Conservation (phyloP, 371 early-diverging fungal species). For the Rhizopus sp. region DNA sequence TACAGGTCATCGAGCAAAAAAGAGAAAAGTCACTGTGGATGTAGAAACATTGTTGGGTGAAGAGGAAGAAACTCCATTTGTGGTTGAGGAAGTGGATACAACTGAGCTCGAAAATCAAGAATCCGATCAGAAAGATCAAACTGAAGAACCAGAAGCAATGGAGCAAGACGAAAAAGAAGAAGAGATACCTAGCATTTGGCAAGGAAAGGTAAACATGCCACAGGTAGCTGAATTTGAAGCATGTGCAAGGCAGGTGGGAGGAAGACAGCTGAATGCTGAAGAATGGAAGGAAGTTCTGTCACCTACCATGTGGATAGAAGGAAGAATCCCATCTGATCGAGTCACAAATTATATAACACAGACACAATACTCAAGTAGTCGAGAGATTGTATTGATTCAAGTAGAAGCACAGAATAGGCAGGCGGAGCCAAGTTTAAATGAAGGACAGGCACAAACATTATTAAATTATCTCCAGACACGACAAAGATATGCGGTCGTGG, state of each 20-base stretch:
- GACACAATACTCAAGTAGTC: slow-evolving; percentile 52
- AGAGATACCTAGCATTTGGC: slow-evolving; percentile 56
- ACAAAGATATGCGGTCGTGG: slow-evolving; percentile 70
- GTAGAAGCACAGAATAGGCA: slow-evolving; percentile 34
- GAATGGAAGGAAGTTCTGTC: slow-evolving; percentile 67
- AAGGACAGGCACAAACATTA: slow-evolving; percentile 44
- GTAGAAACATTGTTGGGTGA: slow-evolving; percentile 38
- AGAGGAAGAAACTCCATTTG: slow-evolving; percentile 26
- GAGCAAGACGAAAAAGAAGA: slow-evolving; percentile 11
- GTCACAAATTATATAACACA: slow-evolving; percentile 62
- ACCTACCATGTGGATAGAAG: slow-evolving; percentile 65
- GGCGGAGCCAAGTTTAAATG: slow-evolving; percentile 9
- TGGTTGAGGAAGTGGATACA: slow-evolving; percentile 29
- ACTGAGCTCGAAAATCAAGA: slow-evolving; percentile 6
- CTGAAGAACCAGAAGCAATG: slow-evolving; percentile 7
- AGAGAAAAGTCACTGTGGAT: slow-evolving; percentile 34
- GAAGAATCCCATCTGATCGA: slow-evolving; percentile 60
- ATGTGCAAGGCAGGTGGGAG: slow-evolving; percentile 63
- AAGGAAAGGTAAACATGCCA: slow-evolving; percentile 70
- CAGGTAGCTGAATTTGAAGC: slow-evolving; percentile 66
- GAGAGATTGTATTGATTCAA: slow-evolving; percentile 64
- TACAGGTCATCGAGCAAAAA: slow-evolving; percentile 19
- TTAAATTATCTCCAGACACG: slow-evolving; percentile 64
- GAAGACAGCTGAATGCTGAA: slow-evolving; percentile 39
- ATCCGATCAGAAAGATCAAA: slow-evolving; percentile 8